phyloP scores from a whole-genome alignment of 345 rosid species.

The Citrus hindsii region DNA sequence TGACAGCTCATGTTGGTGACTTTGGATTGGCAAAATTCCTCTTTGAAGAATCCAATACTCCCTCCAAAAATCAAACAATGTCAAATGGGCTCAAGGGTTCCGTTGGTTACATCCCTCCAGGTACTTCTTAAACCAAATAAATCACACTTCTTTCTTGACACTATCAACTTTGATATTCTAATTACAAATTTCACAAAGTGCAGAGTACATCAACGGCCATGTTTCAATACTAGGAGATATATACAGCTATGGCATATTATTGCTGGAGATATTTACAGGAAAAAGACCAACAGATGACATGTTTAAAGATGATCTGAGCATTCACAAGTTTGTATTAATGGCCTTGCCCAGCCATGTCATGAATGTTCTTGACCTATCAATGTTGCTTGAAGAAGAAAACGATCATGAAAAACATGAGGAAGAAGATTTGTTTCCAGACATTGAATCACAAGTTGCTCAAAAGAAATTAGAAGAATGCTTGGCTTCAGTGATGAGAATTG shows the following conservation, averaged over 20 bases:
- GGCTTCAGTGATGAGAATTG: slow-evolving; percentile 19
- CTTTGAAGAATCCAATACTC: not conserved
- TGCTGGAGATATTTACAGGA: slow-evolving; percentile 34
- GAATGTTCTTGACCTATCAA: slow-evolving; percentile 16
- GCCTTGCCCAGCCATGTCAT: slow-evolving; percentile 22
- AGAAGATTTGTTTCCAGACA: slow-evolving; percentile 3
- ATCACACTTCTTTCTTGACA: not conserved
- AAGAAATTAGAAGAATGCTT: slow-evolving; percentile 16
- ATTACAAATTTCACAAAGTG: not conserved
- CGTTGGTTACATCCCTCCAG: slow-evolving; percentile 32
- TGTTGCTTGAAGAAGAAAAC: slow-evolving; percentile 15
- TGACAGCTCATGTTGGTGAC: slow-evolving; percentile 30
- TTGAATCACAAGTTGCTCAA: not conserved
- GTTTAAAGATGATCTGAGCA: slow-evolving; percentile 16
- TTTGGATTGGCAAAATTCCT: slow-evolving; percentile 28
- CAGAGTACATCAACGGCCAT: slow-evolving; percentile 22
- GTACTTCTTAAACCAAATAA: slow-evolving; percentile 7
- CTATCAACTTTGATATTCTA: not conserved
- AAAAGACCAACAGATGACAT: slow-evolving; percentile 22
- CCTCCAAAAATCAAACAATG: slow-evolving; percentile 1
- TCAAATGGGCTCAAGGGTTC: slow-evolving; percentile 30
- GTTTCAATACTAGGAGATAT: slow-evolving; percentile 26
- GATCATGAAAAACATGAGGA: not conserved
- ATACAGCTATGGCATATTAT: slow-evolving; percentile 29
- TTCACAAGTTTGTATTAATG: slow-evolving; percentile 14